phyloP scores from a whole-genome alignment of 108 stramenopile species.

The Skeletonema potamos region DNA sequence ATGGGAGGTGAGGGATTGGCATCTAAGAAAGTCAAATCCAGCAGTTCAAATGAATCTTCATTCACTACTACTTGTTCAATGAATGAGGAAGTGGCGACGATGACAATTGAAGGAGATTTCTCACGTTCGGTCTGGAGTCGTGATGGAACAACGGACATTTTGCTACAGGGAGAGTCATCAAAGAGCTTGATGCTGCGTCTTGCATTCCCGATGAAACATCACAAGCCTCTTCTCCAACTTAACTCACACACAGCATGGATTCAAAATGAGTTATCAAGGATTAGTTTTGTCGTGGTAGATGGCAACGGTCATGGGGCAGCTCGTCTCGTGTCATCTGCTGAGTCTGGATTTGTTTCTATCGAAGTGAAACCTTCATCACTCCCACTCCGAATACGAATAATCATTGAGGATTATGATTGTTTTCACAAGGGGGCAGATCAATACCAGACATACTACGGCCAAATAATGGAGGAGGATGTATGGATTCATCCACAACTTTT shows the following conservation, averaged over 20 bases:
- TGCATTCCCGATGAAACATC: slow-evolving; percentile 1
- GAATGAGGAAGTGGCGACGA: slow-evolving; percentile 7
- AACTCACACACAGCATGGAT: slow-evolving; percentile 37
- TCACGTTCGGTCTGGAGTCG: slow-evolving; percentile 17
- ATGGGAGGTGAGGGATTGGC: background rate
- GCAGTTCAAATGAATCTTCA: background rate
- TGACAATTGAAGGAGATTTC: slow-evolving; percentile 8
- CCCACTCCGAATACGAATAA: slow-evolving; percentile 47
- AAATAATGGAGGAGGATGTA: slow-evolving; percentile 58
- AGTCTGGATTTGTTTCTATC: background rate
- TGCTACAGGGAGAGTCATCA: background rate
- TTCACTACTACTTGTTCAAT: slow-evolving; percentile 4
- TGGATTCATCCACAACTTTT: slow-evolving; percentile 57
- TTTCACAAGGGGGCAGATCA: slow-evolving; percentile 50
- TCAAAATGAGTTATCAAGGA: slow-evolving; percentile 53
- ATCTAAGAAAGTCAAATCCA: background rate
- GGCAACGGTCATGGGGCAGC: background rate
- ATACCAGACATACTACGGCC: slow-evolving; percentile 43
- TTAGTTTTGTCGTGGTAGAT: slow-evolving; percentile 56
- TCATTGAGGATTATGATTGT: slow-evolving; percentile 58
- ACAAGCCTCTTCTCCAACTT: slow-evolving; percentile 1
- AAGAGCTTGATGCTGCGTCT: slow-evolving; percentile 6
- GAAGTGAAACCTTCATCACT: background rate
- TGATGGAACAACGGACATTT: slow-evolving; percentile 24
- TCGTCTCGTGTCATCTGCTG: background rate